Percentiles rank a stretch among this genome's conserved stretches.
Conservation (phyloP, 371 early-diverging fungal genomes). For the Lichtheimia hyalospora region DNA sequence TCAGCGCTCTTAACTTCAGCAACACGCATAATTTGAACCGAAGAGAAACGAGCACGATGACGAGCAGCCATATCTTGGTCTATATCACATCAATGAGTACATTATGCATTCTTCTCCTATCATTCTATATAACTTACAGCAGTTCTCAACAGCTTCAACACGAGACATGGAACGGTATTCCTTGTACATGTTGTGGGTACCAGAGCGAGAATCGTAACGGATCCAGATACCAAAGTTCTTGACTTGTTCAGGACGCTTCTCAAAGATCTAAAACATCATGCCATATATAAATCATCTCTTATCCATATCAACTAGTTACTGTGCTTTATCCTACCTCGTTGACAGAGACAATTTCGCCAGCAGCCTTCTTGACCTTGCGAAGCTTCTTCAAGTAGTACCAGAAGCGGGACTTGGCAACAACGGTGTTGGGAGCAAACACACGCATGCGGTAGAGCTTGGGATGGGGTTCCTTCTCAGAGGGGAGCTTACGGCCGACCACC, state of each 20-base stretch:
- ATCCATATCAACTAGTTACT: neutral
- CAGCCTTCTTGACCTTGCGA: constrained; percentile 97
- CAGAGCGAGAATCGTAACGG: constrained; percentile 97
- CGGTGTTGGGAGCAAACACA: constrained; percentile 96
- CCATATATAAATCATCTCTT: neutral
- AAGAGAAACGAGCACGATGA: constrained; percentile 95
- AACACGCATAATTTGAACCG: constrained; percentile 94
- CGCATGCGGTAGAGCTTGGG: constrained; percentile 98
- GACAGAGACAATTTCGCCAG: constrained; percentile 93
- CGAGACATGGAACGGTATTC: constrained; percentile 98
- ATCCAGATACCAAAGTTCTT: constrained; percentile 99
- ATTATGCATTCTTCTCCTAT: neutral
- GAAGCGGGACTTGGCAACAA: constrained; percentile 97
- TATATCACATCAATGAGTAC: neutral
- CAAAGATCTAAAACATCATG: constrained; percentile 68
- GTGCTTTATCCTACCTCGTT: constrained; percentile 67
- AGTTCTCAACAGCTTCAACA: constrained; percentile 87
- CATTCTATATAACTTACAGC: constrained; percentile 50
- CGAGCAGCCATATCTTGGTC: constrained; percentile 98
- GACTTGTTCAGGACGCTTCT: constrained; percentile 86
- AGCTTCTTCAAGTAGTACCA: constrained; percentile 98
- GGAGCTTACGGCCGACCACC: constrained; percentile 84
- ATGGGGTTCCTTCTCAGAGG: constrained; percentile 86
- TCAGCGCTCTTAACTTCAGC: constrained; percentile 83
- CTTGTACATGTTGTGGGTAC: constrained; percentile 99